These are phyloP conservation scores for Rubia tinctorum DNA, from an alignment of 305 asterid species.

Conservation along the genomic window DNA sequence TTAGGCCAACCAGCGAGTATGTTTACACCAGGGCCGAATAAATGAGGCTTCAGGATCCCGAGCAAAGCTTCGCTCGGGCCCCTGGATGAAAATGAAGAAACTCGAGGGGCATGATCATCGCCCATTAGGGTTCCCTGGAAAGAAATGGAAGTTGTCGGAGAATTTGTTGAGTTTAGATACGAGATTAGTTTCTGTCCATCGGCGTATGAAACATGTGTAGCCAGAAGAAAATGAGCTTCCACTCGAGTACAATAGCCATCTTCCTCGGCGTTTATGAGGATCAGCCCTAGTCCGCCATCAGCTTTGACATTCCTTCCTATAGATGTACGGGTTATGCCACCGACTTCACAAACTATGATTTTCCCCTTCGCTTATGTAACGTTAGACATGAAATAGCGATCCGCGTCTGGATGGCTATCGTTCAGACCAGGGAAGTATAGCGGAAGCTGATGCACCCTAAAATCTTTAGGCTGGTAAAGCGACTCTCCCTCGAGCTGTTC, in stretches of 20 bases:
- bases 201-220: constrained; percentile 23
- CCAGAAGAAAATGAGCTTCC: constrained; percentile 27
- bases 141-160: constrained; percentile 21
- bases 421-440: constrained; percentile 19
- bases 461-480: constrained; percentile 33
- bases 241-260: constrained; percentile 20
- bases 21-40: constrained; percentile 21
- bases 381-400: constrained; percentile 14
- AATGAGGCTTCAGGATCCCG: constrained; percentile 54
- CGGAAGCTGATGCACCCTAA: constrained; percentile 22
- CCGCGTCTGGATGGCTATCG: neutral
- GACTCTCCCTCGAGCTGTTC: constrained; percentile 44
- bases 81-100: constrained; percentile 19
- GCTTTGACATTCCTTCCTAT: constrained; percentile 27
- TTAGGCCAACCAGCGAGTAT: constrained; percentile 21
- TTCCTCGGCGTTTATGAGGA: constrained; percentile 9
- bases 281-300: constrained; percentile 37
- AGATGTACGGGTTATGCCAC: neutral
- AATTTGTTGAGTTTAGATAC: constrained; percentile 16
- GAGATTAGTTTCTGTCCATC: constrained; percentile 21
- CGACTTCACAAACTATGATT: constrained; percentile 24
- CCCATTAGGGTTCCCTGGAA: constrained; percentile 46
- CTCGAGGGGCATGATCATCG: constrained; percentile 28
- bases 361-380: constrained; percentile 25
- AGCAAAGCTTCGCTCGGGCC: constrained; percentile 23